These are phyloP conservation scores for Cyberlindnera americana DNA, from an alignment of 805 yeast species.

Conservation along the genomic window DNA sequence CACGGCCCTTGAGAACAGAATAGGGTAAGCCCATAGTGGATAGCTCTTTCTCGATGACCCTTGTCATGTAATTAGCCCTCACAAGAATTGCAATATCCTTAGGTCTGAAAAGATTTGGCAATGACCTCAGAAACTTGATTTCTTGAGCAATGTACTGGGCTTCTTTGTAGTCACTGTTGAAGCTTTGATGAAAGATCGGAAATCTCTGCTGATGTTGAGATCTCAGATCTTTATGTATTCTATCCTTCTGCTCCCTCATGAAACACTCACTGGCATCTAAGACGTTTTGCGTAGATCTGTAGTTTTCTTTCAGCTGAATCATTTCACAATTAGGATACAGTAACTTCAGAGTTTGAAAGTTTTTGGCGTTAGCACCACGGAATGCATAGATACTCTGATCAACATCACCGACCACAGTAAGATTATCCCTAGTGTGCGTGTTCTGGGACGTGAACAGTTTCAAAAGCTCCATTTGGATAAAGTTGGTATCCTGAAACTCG, in stretches of 20 bases:
- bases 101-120: constrained; percentile 44
- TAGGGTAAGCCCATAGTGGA: constrained; percentile 57
- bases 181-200: constrained; percentile 44
- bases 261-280: constrained; percentile 59
- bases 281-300: constrained; percentile 73
- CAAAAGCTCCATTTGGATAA: constrained; percentile 69
- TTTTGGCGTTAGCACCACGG: constrained; percentile 70
- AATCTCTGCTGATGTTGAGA: constrained; percentile 44
- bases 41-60: constrained; percentile 62
- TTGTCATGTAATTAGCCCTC: constrained; percentile 58
- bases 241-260: constrained; percentile 55
- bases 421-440: constrained; percentile 41
- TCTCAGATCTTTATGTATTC: constrained; percentile 40
- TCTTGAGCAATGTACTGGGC: constrained; percentile 56
- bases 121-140: constrained; percentile 42
- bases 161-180: constrained; percentile 46
- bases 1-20: constrained; percentile 62
- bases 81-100: constrained; percentile 73
- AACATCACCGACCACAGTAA: constrained; percentile 94
- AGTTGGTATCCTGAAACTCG: constrained; percentile 92
- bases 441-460: constrained; percentile 44
- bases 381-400: constrained; percentile 94
- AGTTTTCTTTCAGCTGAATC: constrained; percentile 61
- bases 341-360: constrained; percentile 55
- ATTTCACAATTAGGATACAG: constrained; percentile 33